These are phyloP conservation scores for Trichosporon sp. DNA, from an alignment of 1,284 basidiomycete species.

Conservation along the genomic window DNA sequence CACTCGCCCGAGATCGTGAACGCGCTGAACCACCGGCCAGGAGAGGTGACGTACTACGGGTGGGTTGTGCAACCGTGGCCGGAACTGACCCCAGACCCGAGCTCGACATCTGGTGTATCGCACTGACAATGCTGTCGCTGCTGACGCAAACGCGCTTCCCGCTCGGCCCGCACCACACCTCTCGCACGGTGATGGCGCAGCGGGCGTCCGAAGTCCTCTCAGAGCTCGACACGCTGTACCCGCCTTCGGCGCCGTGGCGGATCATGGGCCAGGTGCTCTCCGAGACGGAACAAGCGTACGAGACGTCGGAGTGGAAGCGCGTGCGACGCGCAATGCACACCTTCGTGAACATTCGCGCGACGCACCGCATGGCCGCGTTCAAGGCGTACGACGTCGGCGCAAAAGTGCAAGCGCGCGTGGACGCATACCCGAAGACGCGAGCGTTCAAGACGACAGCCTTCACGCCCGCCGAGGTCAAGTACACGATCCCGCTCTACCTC, in stretches of 20 bases:
- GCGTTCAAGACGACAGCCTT: conserved; percentile 62
- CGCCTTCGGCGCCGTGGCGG: conserved; percentile 44
- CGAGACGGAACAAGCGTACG: conserved; percentile 36
- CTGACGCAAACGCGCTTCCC: conserved; percentile 61
- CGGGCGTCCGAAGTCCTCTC: conserved; percentile 58
- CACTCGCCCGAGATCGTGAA: conserved; percentile 62
- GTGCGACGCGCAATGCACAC: conserved; percentile 57
- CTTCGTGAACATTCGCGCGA: conserved; percentile 60
- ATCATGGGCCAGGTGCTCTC: conserved; percentile 26
- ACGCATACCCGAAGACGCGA: conserved; percentile 28
- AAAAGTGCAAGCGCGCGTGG: conserved; percentile 36
- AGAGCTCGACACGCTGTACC: conserved; percentile 55
- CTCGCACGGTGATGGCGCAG: conserved; percentile 58
- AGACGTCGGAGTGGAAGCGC: conserved; percentile 44
- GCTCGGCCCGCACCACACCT: conserved; percentile 60
- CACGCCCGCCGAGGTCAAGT: conserved; percentile 57
- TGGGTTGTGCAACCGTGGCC: conserved; percentile 29
- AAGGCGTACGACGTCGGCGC: conserved; percentile 49
- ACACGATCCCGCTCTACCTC: conserved; percentile 57
- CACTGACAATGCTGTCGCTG: conserved; percentile 61
- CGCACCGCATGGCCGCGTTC: conserved; percentile 59
- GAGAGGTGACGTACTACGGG: conserved; percentile 59
- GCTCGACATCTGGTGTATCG: conserved; percentile 64
- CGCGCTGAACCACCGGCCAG: conserved; percentile 59
- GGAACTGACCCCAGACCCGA: conserved; percentile 58